Percentiles rank a stretch among this genome's conserved stretches.
These are phyloP conservation scores for Trichoderma brevicompactum DNA, from an alignment of 2,329 filamentous ascomycete genomes.

Conservation along the genomic window DNA sequence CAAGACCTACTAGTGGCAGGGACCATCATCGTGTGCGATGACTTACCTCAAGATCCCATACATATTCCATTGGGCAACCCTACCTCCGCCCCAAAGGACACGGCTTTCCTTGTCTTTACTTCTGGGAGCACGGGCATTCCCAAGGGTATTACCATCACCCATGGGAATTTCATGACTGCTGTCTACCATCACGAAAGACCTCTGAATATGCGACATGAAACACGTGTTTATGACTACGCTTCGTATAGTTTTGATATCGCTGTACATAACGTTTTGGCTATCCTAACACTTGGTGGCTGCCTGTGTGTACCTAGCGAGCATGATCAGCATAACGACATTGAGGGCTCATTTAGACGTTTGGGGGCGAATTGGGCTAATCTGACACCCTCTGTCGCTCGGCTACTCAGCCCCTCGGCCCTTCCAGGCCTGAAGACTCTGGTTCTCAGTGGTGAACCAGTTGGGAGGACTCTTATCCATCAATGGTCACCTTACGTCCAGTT, in stretches of 20 bases:
- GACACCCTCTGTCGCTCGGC: conserved; percentile 30
- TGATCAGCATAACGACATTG: conserved; percentile 53
- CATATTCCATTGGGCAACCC: not conserved
- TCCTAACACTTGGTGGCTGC: conserved; percentile 46
- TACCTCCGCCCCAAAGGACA: not conserved
- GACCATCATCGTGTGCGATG: no score
- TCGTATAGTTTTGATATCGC: conserved; percentile 35
- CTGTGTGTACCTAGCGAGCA: conserved; percentile 58
- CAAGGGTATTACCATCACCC: conserved; percentile 29
- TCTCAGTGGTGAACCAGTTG: conserved; percentile 31
- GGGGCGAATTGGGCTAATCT: conserved; percentile 21
- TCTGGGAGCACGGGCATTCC: conserved; percentile 34
- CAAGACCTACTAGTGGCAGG: no score
- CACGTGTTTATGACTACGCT: conserved; percentile 33
- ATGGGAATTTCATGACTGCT: conserved; percentile 28
- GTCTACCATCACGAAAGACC: conserved; percentile 11
- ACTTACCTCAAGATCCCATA: not conserved
- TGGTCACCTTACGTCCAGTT: conserved; percentile 29
- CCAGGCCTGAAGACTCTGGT: conserved; percentile 29
- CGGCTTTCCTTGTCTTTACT: conserved; percentile 35
- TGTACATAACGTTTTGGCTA: conserved; percentile 29
- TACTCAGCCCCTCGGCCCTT: conserved; percentile 25
- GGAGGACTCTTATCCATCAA: conserved; percentile 1
- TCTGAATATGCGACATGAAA: conserved; percentile 23
- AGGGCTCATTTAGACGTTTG: conserved; percentile 48